Evolutionary conservation across 2,329 filamentous ascomycete species (phyloP), one percentile per base, ranked within the genome.

Genomic region (Neofusicoccum sp.): DNA sequence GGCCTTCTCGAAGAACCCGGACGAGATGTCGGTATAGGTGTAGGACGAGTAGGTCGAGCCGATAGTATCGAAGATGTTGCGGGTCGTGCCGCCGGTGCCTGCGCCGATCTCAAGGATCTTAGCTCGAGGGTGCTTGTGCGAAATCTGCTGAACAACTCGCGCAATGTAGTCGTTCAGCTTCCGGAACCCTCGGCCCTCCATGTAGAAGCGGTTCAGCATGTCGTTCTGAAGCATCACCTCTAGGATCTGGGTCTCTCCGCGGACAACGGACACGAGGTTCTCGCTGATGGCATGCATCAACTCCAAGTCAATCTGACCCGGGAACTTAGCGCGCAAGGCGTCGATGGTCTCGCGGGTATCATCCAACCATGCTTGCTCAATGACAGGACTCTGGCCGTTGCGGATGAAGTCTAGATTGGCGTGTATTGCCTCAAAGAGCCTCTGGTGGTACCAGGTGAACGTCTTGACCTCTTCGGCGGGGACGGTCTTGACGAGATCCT

Each of bases 11-110:
- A 71, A 45, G 22, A 66, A 67, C 3, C 41, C 58, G 2, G 36
- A 6, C 3, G 67, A 65, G 3, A 66, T 22, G 44, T 70, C 69
- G 1, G 68, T 70, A 14, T 71, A 67, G 1, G 62, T 62, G 54
- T 69, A 71, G 1, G 61, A 33, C 2, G 14, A 22, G 41, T 64
- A 70, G 1, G 28, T 5, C 1, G 14, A 4, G 28, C 56, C 41
- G 5, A 64, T 4, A 37, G 61, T 31, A 37, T 59, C 1, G 39
- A 67, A 12, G 16, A 60, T 39, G 3, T 59, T 33, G 5, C 48
- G 14, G 2, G 65, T 66, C 6, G 66, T 60, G 16, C 56, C 63
- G 14, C 65, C 67, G 34, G 64, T 67, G 2, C 68, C 67, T 0
- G 65, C 65, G 3, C 66, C 66, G 28, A 68, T 41, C 39, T 69